Evolutionary conservation across 106 monocot genomes (phyloP), one percentile per base, ranked within the genome.

Genomic region (Apostasia shenzhenica): DNA sequence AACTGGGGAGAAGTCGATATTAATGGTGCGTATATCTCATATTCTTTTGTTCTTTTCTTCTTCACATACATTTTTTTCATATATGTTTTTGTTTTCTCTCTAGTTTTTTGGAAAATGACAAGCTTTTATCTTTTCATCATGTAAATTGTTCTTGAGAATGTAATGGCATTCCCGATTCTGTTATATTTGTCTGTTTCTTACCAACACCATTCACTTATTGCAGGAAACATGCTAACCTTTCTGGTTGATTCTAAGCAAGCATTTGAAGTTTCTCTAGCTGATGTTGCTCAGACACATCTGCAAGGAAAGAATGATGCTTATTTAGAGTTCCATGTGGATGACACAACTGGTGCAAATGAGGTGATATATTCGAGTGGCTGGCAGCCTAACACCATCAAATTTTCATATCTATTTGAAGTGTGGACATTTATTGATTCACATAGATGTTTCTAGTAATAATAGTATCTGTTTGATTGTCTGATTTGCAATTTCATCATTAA

Each of bases 271-370:
- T 99, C 99, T 13, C 70, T 99, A 74, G 93, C 99, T n/a, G 99
- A 99, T 80, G 90, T 99, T 72, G 84, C 99, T 41, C 90, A 90
- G 80, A 88, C 90, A 11, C 99, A 99, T 41, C 70, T 88, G 57
- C 99, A 99, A 78, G 99, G 99, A 44, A 99, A 92, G 74, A 99
- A 78, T 78, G 99, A 99, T 82, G 93, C 90, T 45, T 90, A 76
- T 65, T 76, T 99, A 78, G 93, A 99, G 70, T 93, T 99, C 69
- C 99, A 99, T 80, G 83, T 99, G 67, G 99, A 99, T 75, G 99
- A 99, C 68, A 99, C 99, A 47, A 93, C 99, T 70, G 93, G 99
- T 57, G 99, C 93, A 45, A 99, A 85, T 77, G 99, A 99, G 99
- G 99, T 93, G 53, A 41, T 55, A 26, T 51, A 47, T 70, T 7